Percentiles rank a stretch among this genome's conserved stretches.
phyloP scores from a whole-genome alignment of 306 rosid genomes.

The Rosa chinensis region DNA sequence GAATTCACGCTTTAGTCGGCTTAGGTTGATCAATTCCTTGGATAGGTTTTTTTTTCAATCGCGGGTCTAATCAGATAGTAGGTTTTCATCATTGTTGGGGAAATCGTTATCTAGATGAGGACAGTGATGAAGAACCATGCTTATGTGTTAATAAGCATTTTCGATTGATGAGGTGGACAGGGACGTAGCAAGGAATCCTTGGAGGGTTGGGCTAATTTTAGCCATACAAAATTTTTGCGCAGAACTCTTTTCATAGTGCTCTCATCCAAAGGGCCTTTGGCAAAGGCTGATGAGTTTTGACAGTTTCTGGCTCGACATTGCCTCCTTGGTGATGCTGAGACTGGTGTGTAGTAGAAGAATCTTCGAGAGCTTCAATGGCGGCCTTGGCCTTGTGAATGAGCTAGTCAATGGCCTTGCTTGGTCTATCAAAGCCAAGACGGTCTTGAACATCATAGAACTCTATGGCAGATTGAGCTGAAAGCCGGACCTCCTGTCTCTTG shows the following conservation, averaged over 20 bases:
- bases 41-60: neutral
- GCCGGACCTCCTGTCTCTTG: conserved; percentile 29
- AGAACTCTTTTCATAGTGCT: neutral
- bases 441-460: conserved; percentile 35
- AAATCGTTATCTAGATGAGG: neutral
- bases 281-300: neutral
- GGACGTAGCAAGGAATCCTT: too few relatives aligned
- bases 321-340: conserved; percentile 9
- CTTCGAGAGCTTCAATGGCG: conserved; percentile 18
- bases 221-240: too few relatives aligned
- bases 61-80: neutral
- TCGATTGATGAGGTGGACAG: neutral
- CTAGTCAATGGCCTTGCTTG: conserved; percentile 32
- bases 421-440: conserved; percentile 30
- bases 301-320: neutral
- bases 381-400: conserved; percentile 22
- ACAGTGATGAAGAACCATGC: neutral
- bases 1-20: neutral
- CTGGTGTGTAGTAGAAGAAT: neutral
- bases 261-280: neutral
- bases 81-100: too few relatives aligned
- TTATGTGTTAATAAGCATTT: neutral
- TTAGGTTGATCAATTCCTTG: neutral
- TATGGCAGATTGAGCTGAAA: conserved; percentile 25
- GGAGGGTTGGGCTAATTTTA: too few relatives aligned